Conservation (phyloP, 208 protist species). For the Angomonas ambiguus region DNA sequence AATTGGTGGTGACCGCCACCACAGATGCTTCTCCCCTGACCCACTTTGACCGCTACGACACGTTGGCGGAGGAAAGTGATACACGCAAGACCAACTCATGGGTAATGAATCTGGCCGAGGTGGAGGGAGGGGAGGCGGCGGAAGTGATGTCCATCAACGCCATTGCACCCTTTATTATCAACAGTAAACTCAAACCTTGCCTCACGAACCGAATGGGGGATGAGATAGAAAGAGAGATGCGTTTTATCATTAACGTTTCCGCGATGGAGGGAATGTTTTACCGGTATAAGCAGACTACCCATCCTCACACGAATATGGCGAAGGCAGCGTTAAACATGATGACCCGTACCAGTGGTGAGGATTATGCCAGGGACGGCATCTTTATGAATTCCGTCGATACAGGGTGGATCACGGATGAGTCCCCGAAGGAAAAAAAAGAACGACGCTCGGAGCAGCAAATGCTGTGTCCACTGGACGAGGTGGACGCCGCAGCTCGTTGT, state of each 20-base stretch:
- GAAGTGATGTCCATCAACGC: slow-evolving; percentile 97
- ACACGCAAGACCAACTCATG: slow-evolving; percentile 87
- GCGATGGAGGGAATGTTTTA: slow-evolving; percentile 98
- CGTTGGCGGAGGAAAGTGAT: slow-evolving; percentile 83
- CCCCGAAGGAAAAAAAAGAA: slow-evolving; percentile 83
- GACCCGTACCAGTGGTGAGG: slow-evolving; percentile 91
- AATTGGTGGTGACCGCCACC: neutral
- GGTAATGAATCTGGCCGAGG: slow-evolving; percentile 86
- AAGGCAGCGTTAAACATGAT: slow-evolving; percentile 99
- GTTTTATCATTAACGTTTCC: slow-evolving; percentile 97
- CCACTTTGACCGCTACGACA: slow-evolving; percentile 90
- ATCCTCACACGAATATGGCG: slow-evolving; percentile 98
- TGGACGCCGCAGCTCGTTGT: slow-evolving; percentile 95
- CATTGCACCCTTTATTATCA: slow-evolving; percentile 95
- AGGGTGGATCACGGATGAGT: slow-evolving; percentile 97
- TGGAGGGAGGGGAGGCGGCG: slow-evolving; percentile 89
- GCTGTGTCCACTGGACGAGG: slow-evolving; percentile 91
- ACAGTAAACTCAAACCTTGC: slow-evolving; percentile 86
- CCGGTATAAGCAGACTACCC: slow-evolving; percentile 89
- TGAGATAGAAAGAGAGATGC: slow-evolving; percentile 45
- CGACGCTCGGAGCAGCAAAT: slow-evolving; percentile 50
- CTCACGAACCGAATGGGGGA: slow-evolving; percentile 68
- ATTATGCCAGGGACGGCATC: slow-evolving; percentile 90
- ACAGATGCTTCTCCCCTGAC: neutral
- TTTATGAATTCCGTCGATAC: slow-evolving; percentile 98